phyloP scores from a whole-genome alignment of 2,329 filamentous ascomycete species.

The Pseudocercospora fuligena region DNA sequence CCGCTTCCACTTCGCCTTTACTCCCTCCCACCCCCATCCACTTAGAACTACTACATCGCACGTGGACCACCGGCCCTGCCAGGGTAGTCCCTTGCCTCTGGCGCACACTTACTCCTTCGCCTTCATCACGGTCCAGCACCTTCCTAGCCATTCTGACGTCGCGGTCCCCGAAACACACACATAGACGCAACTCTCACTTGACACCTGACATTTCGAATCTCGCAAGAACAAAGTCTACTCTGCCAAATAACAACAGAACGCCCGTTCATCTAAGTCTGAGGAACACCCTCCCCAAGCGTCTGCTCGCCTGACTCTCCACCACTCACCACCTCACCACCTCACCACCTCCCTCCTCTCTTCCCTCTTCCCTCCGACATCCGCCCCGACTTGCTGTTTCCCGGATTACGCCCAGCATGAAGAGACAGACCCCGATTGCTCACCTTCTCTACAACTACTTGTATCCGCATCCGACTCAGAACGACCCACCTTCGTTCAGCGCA shows the following conservation, averaged over 20 bases:
- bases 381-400: neutral
- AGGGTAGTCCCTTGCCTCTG: constrained; percentile 2
- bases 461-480: constrained; percentile 67
- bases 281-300: neutral
- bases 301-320: constrained; percentile 3
- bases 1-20: neutral
- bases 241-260: neutral
- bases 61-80: neutral
- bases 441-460: constrained; percentile 77
- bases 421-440: constrained; percentile 68
- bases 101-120: neutral
- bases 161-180: neutral
- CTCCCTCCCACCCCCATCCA: neutral
- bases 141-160: constrained; percentile 6
- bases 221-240: constrained; percentile 8
- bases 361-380: neutral
- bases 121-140: neutral
- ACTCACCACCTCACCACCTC: neutral
- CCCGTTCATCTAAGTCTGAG: constrained; percentile 3
- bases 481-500: constrained; percentile 72
- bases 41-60: neutral
- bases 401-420: constrained; percentile 66
- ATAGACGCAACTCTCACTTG: neutral
- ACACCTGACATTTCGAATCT: constrained; percentile 10
- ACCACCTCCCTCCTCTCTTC: constrained; percentile 1